These are phyloP conservation scores for Albifimbria verrucaria DNA, from an alignment of 2,329 filamentous ascomycete genomes.

Conservation along the genomic window DNA sequence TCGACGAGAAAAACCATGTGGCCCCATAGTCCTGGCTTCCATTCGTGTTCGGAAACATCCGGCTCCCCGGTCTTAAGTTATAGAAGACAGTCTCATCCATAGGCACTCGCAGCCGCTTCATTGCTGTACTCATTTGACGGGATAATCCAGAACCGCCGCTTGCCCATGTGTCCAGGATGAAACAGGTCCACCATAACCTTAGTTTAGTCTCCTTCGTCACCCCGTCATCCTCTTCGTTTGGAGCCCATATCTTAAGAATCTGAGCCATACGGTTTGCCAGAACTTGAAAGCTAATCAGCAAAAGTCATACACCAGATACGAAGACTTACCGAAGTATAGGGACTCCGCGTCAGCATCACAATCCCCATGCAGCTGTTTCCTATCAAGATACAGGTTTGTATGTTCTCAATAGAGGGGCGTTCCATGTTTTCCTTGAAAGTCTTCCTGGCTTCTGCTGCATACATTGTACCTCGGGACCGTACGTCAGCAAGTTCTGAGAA, in stretches of 20 bases:
- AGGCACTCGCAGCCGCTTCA: conserved; percentile 14
- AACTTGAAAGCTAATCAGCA: conserved; percentile 6
- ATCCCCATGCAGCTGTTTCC: conserved; percentile 28
- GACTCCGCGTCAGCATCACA: conserved; percentile 26
- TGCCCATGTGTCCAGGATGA: conserved; percentile 30
- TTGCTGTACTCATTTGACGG: conserved; percentile 20
- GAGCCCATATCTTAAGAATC: conserved; percentile 21
- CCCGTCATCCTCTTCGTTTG: conserved; percentile 16
- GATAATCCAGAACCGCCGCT: conserved; percentile 25
- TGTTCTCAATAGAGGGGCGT: conserved; percentile 27
- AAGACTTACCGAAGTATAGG: conserved; percentile 25
- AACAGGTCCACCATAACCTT: conserved; percentile 30
- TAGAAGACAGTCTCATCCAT: conserved; percentile 25
- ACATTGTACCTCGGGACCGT: conserved; percentile 13
- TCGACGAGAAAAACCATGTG: conserved; percentile 28
- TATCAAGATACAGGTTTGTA: conserved; percentile 29
- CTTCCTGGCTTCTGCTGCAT: conserved; percentile 11
- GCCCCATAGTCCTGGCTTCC: conserved; percentile 27
- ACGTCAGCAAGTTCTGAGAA: conserved; percentile 11
- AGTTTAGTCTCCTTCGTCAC: conserved; percentile 24
- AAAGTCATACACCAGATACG: background rate
- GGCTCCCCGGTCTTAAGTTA: conserved; percentile 18
- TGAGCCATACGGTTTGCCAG: conserved; percentile 31
- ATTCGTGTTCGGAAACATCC: conserved; percentile 12
- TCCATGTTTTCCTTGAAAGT: conserved; percentile 27